phyloP scores from a whole-genome alignment of 306 rosid species.

The Lupinus albus region DNA sequence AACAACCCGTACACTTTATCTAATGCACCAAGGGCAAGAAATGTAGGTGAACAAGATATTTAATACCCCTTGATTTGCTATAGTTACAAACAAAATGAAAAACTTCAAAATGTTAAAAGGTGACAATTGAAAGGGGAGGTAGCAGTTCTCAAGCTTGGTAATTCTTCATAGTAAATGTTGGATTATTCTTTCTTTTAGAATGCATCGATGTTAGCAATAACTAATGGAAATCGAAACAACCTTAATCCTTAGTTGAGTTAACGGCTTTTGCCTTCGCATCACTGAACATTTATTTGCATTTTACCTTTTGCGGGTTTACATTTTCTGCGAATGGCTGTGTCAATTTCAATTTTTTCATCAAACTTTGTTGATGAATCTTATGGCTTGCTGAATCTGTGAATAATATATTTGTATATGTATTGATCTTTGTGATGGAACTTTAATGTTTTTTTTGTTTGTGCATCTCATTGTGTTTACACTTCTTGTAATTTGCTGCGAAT shows the following conservation, averaged over 20 bases:
- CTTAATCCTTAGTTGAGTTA: no score
- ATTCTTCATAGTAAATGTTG: no score
- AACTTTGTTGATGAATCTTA: slow-evolving; percentile 30
- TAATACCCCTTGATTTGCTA: no score
- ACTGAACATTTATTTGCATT: slow-evolving; percentile 17
- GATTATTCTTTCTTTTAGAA: no score
- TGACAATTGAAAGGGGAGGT: no score
- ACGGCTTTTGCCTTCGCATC: neutral
- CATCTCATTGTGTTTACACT: slow-evolving; percentile 23
- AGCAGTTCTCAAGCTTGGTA: no score
- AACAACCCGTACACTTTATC: no score
- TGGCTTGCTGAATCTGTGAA: slow-evolving; percentile 43
- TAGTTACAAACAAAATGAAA: no score
- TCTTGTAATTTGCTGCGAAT: neutral
- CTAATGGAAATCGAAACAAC: neutral
- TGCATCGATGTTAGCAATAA: neutral
- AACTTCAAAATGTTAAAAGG: no score
- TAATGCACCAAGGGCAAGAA: no score
- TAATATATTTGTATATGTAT: neutral
- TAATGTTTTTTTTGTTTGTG: neutral
- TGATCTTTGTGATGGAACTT: slow-evolving; percentile 16
- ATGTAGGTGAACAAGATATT: no score
- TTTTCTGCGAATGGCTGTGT: slow-evolving; percentile 9
- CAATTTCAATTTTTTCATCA: slow-evolving; percentile 26
- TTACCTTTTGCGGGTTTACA: slow-evolving; percentile 32